A percentile compares a stretch with the other conserved stretches of the same genome.
Conservation (phyloP, 1,284 basidiomycete species). For the Anthracocystis setariae region DNA sequence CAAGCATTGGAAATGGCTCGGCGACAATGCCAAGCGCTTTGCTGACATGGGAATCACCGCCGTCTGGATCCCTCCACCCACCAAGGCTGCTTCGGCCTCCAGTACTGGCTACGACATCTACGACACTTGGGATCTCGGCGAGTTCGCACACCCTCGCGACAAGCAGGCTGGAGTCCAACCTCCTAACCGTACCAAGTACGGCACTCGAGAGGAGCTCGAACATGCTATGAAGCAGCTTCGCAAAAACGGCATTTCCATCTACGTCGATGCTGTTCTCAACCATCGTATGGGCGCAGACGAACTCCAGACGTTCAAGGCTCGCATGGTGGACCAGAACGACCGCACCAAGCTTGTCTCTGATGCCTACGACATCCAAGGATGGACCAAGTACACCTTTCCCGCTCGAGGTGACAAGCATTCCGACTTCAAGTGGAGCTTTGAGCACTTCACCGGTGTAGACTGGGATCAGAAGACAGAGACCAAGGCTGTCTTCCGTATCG, state of each 20-base stretch:
- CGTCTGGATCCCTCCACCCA: slow-evolving; percentile 73
- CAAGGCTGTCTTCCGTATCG: slow-evolving; percentile 72
- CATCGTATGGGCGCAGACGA: slow-evolving; percentile 80
- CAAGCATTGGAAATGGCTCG: slow-evolving; percentile 83
- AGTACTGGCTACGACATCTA: slow-evolving; percentile 69
- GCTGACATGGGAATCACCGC: slow-evolving; percentile 83
- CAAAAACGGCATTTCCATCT: slow-evolving; percentile 68
- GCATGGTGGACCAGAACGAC: slow-evolving; percentile 47
- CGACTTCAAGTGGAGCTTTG: slow-evolving; percentile 70
- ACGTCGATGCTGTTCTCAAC: slow-evolving; percentile 72
- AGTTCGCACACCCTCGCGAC: slow-evolving; percentile 81
- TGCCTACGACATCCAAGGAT: slow-evolving; percentile 55
- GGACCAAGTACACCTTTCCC: slow-evolving; percentile 78
- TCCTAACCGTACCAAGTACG: slow-evolving; percentile 82
- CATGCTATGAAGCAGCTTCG: slow-evolving; percentile 72
- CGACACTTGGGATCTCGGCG: slow-evolving; percentile 74
- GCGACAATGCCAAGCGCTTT: slow-evolving; percentile 76
- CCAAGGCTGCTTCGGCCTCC: slow-evolving; percentile 67
- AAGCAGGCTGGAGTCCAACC: slow-evolving; percentile 70
- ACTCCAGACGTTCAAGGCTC: slow-evolving; percentile 75
- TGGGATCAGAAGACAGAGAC: slow-evolving; percentile 80
- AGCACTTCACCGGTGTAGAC: slow-evolving; percentile 76
- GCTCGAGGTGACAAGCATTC: slow-evolving; percentile 77
- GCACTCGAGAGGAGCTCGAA: slow-evolving; percentile 83
- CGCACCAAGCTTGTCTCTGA: slow-evolving; percentile 41